Percentiles rank a stretch among this genome's conserved stretches.
These are phyloP conservation scores for Cotoneaster glaucophyllus DNA, from an alignment of 306 rosid genomes.

Conservation along the genomic window DNA sequence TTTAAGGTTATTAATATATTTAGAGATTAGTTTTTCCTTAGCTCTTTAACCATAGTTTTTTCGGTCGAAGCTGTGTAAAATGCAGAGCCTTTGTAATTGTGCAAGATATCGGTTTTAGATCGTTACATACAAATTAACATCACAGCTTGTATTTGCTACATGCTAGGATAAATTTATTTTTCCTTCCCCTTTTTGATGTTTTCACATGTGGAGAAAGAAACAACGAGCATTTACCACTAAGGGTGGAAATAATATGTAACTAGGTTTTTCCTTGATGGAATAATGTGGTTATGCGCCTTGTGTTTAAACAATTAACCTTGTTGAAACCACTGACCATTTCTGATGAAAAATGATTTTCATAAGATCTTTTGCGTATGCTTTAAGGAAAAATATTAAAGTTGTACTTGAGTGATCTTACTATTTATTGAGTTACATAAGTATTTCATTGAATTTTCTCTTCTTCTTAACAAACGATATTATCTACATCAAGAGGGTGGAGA, in stretches of 20 bases:
- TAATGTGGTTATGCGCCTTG: too few species aligned
- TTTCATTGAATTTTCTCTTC: background rate
- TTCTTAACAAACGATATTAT: too few species aligned
- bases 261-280: background rate
- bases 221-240: slow-evolving; percentile 3
- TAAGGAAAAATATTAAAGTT: too few species aligned
- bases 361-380: background rate
- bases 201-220: slow-evolving; percentile 1
- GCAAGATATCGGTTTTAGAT: slow-evolving; percentile 24
- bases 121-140: slow-evolving; percentile 14
- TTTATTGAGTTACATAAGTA: too few species aligned
- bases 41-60: slow-evolving; percentile 41
- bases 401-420: too few species aligned
- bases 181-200: background rate
- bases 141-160: slow-evolving; percentile 9
- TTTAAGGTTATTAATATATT: slow-evolving; percentile 36
- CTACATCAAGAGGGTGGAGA: too few species aligned
- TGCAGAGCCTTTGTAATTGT: slow-evolving; percentile 51
- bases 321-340: background rate
- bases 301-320: too few species aligned
- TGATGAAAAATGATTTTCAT: too few species aligned
- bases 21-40: slow-evolving; percentile 37
- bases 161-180: slow-evolving; percentile 14
- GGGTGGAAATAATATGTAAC: background rate
- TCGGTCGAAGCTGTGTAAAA: slow-evolving; percentile 51